Evolutionary conservation across 208 protist species (phyloP), one percentile per base, ranked within the genome.

Genomic region (Leishmania amazonensis): DNA sequence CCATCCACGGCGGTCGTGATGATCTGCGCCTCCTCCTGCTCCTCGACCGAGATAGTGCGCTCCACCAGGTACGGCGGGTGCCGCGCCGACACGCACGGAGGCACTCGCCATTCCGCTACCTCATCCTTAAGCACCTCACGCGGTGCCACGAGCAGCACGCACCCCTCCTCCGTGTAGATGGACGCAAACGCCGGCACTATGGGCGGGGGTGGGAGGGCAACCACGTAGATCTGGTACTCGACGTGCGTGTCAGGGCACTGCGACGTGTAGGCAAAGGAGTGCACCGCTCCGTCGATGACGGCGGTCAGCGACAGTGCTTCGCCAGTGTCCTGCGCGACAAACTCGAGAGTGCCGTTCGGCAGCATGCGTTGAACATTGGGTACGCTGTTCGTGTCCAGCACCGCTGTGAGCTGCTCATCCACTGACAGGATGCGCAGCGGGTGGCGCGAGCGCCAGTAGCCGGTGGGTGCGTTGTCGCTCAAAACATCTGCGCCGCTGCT

Each of bases 91-190:
- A 73, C 68, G 78, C 93, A 96, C 17, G 79, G 70, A 40, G 82
- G 83, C 45, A 94, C 82, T 7, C 77, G 75, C 94, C 94, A 97
- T 68, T 81, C 67, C 21, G 87, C 81, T 3, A 85, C 79, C 76
- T 97, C 94, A 76, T 96, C 94, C 83, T 96, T 96, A n/a, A 84
- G 85, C 38, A 85, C 75, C 21, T 62, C 64, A 1, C 93, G 93
- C 49, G 95, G 93, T 15, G 91, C 83, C 35, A 84, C 65, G 58
- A 98, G 78, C 45, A 81, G 72, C 31, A 96, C 89, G 75, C 93
- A 96, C 45, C 62, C 78, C 8, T 96, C 92, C 79, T 98, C 95
- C 45, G 91, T 96, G 85, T 96, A 96, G 3, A 98, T 74, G 11
- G 82, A 78, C 58, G 90, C 88, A 64, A 86, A 83, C 17, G 84